These are phyloP conservation scores for Leptodontidium sp. DNA, from an alignment of 2,329 filamentous ascomycete species.

Conservation along the genomic window DNA sequence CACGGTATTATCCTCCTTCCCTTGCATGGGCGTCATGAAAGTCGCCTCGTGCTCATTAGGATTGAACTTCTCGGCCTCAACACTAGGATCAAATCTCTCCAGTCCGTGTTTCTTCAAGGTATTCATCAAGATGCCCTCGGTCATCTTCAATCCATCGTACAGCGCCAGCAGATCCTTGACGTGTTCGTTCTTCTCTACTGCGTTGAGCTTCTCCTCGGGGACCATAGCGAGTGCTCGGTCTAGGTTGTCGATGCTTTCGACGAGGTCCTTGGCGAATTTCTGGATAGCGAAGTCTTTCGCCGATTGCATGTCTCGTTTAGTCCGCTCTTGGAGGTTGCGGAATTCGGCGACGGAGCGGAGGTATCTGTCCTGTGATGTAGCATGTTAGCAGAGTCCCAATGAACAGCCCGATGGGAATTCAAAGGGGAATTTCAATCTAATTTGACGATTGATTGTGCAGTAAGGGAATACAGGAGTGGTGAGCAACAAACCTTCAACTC, in stretches of 20 bases:
- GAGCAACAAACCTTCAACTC: slow-evolving; percentile 81
- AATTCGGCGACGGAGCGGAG: slow-evolving; percentile 95
- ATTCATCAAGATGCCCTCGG: slow-evolving; percentile 83
- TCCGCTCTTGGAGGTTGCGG: slow-evolving; percentile 96
- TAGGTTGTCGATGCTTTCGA: slow-evolving; percentile 96
- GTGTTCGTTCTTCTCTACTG: slow-evolving; percentile 58
- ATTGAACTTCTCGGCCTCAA: slow-evolving; percentile 85
- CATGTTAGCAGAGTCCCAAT: slow-evolving; percentile 16
- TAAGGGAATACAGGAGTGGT: slow-evolving; percentile 20
- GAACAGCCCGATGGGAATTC: background rate
- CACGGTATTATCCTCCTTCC: slow-evolving; percentile 88
- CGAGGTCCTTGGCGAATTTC: slow-evolving; percentile 90
- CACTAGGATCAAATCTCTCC: slow-evolving; percentile 81
- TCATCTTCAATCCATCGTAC: slow-evolving; percentile 94
- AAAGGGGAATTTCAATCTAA: background rate
- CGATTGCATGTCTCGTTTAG: slow-evolving; percentile 85
- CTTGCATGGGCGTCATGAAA: slow-evolving; percentile 88
- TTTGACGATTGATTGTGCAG: background rate
- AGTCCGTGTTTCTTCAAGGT: slow-evolving; percentile 95
- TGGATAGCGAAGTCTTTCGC: slow-evolving; percentile 95
- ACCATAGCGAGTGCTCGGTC: slow-evolving; percentile 89
- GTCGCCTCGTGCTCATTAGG: slow-evolving; percentile 96
- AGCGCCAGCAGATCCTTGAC: slow-evolving; percentile 80
- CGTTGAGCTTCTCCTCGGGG: slow-evolving; percentile 73
- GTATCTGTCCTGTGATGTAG: slow-evolving; percentile 81